These are phyloP conservation scores for Emericellopsis terricola DNA, from an alignment of 495 filamentous ascomycete species.

Conservation along the genomic window DNA sequence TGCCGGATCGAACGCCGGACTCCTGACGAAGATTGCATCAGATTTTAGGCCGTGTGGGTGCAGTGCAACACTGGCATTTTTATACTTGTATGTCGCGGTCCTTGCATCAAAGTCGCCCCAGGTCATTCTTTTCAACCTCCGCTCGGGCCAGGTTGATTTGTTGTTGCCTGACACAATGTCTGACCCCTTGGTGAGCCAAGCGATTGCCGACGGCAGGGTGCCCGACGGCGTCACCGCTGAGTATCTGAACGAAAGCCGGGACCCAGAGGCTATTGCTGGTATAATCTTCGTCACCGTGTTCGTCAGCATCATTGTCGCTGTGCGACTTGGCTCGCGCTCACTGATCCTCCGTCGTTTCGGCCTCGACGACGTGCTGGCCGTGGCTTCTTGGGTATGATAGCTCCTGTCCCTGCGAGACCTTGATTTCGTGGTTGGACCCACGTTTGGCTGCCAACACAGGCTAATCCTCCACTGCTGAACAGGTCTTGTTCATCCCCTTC, in stretches of 20 bases:
- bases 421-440: neutral
- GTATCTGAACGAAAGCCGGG: constrained; percentile 22
- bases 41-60: too few species aligned
- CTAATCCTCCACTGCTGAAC: neutral
- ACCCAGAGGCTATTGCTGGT: constrained; percentile 17
- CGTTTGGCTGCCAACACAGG: neutral
- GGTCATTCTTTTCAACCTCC: too few species aligned
- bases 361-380: constrained; percentile 18
- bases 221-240: constrained; percentile 14
- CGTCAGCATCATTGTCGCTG: constrained; percentile 11
- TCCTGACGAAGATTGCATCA: too few species aligned
- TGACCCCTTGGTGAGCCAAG: constrained; percentile 1
- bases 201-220: constrained; percentile 9
- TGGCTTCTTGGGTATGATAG: constrained; percentile 16
- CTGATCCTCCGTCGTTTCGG: constrained; percentile 17
- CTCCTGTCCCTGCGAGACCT: neutral
- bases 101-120: too few species aligned
- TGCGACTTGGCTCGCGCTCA: constrained; percentile 17
- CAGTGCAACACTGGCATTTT: too few species aligned
- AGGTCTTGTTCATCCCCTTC: constrained; percentile 17
- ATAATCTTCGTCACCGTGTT: constrained; percentile 22
- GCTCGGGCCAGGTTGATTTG: too few species aligned
- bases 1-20: too few species aligned
- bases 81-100: too few species aligned
- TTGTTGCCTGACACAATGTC: too few species aligned